Percentiles rank a stretch among this genome's conserved stretches.
Evolutionary conservation across 768 basidiomycete genomes (phyloP).

Genomic region (Lentinula detonsa): DNA sequence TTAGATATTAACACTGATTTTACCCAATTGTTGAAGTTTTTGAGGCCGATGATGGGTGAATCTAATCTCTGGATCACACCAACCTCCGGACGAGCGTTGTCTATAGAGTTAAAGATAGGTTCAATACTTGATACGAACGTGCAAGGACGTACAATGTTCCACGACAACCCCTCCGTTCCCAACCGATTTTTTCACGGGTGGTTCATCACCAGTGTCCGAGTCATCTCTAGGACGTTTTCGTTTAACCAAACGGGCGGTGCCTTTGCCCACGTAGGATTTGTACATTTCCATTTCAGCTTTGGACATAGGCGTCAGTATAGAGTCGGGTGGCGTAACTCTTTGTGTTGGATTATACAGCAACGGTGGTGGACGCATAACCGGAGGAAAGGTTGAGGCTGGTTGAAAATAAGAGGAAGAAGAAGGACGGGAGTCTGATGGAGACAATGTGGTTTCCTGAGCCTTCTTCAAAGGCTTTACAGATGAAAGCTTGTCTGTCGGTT

Average conservation of each 20-base stretch:
- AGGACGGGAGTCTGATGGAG: conserved; percentile 20
- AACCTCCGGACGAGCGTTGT: conserved; percentile 91
- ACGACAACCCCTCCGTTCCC: conserved; percentile 74
- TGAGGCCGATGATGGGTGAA: conserved; percentile 94
- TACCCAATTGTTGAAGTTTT: conserved; percentile 99
- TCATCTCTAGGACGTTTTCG: conserved; percentile 42
- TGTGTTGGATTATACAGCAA: conserved; percentile 62
- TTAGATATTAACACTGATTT: conserved; percentile 94
- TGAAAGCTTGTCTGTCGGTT: conserved; percentile 25
- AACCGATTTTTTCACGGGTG: conserved; percentile 43
- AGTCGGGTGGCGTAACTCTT: conserved; percentile 53
- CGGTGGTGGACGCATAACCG: conserved; percentile 23
- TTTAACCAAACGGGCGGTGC: conserved; percentile 47
- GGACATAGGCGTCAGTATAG: conserved; percentile 62
- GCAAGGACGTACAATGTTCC: conserved; percentile 62
- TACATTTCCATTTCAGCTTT: conserved; percentile 55
- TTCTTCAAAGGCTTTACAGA: conserved; percentile 22
- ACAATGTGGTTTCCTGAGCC: background rate
- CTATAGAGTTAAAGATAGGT: conserved; percentile 30
- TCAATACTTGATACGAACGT: background rate
- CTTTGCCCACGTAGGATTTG: conserved; percentile 50
- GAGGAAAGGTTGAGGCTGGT: conserved; percentile 24
- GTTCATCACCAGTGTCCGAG: conserved; percentile 31
- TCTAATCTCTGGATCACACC: conserved; percentile 77
- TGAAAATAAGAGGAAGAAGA: conserved; percentile 31